Evolutionary conservation across 441 rosid species (phyloP).

Genomic region (Erodium texanum): DNA sequence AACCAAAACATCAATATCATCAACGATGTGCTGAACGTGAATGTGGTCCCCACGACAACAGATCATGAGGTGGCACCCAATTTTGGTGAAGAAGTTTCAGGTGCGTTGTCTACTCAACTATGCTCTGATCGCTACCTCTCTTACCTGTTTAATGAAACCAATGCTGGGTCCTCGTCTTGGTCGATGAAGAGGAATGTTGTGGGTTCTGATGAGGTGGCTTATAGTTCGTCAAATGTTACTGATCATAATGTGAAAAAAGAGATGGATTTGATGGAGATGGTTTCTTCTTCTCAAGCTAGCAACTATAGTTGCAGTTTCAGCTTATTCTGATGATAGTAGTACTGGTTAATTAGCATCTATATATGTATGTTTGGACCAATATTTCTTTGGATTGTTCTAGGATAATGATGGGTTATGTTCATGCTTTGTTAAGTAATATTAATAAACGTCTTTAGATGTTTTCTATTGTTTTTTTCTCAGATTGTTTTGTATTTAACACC

Average conservation of each 20-base stretch:
- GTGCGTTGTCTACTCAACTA: constrained; percentile 19
- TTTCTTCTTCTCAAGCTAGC: constrained; percentile 32
- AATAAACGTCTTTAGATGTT: background rate
- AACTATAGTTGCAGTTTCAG: too few species aligned
- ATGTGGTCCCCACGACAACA: too few species aligned
- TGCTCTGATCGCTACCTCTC: constrained; percentile 61
- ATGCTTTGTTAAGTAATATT: background rate
- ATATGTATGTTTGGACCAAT: background rate
- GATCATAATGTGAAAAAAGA: constrained; percentile 32
- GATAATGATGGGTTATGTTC: background rate
- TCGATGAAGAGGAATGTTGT: too few species aligned
- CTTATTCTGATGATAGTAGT: too few species aligned
- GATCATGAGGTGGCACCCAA: too few species aligned
- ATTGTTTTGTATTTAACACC: too few species aligned
- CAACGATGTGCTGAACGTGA: too few species aligned
- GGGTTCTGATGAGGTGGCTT: constrained; percentile 11
- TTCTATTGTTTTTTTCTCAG: too few species aligned
- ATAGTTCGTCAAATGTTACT: constrained; percentile 15
- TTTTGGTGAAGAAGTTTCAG: too few species aligned
- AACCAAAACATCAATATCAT: background rate
- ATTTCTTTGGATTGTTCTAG: background rate
- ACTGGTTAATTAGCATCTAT: background rate
- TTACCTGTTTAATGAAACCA: constrained; percentile 39
- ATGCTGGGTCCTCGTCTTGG: constrained; percentile 20
- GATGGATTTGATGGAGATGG: constrained; percentile 90